Base-by-base conservation (phyloP, 1,284 basidiomycete genomes). In the Taiwanofungus camphoratus region DNA sequence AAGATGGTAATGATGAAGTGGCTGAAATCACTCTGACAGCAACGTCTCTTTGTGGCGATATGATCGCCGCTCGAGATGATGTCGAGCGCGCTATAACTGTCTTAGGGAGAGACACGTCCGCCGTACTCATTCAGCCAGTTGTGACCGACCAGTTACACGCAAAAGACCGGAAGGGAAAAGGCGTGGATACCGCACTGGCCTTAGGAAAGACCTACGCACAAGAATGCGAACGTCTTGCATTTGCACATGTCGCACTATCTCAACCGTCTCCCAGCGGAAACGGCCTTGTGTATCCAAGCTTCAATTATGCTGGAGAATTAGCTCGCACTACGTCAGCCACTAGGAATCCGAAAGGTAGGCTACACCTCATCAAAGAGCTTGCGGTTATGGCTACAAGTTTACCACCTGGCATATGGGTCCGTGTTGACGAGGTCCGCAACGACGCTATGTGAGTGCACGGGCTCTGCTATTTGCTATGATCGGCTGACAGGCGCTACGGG, bases 361-460 rank as follows among this genome's bases (percentile, higher is more conserved):
- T 78, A 38, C 74, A 75, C 53, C 63, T 77, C 18, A 62, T 74
- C 51, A 73, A 74, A 55, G 76, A 78, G 57, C 62, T 77, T 12
- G 73, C 74, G 13, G 69, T 71, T 20, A 74, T 71, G 59, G 70
- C 73, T 2, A 77, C 75, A 7, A 71, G 69, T 48, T 62, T 77
- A 11, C 75, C 75, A 22, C 64, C 69, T 1, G 75, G 76, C 3
- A 68, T 79, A 8, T 77, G 73, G 70, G 69, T 77, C 22, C 65
- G 74, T 33, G 71, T 74, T 5, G 74, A 79, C 51, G 76, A 79
- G 51, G 67, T 73, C 26, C 66, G 76, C 38, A 75, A 76, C 54
- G 75, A 79, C 52, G 72, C 64, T 2, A 68, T 74, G 74, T 74
- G 46, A 46, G 70, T 58, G 7, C 38, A 19, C 15, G 24, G 3